Evolutionary conservation across 2,329 filamentous ascomycete genomes (phyloP), one percentile per base, ranked within the genome.

Genomic region (Pseudogymnoascus sp.): DNA sequence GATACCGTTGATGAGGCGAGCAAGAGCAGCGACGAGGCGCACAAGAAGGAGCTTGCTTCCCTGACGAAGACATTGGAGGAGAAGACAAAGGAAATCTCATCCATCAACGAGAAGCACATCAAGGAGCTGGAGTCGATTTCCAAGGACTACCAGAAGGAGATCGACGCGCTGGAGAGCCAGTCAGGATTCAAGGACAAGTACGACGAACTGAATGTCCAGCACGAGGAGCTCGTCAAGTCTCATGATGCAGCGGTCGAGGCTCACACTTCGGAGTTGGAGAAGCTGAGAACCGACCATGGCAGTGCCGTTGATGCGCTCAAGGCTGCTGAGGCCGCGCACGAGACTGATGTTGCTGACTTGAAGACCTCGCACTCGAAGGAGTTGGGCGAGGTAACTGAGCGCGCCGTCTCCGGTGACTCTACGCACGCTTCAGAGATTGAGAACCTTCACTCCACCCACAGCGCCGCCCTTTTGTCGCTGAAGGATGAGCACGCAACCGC

Each of bases 111-210:
- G 60, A 80, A 82, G 37, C 83, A 88, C 69, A 79, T 83, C 65
- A 79, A 82, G 67, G 82, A 84, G 70, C 78, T 88, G 67, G 78
- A 82, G 72, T 80, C 79, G 65, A 73, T 88, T 62, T 84, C 84
- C 1, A 77, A 82, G 66, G 84, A 87, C 67, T 86, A 86, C 67
- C 82, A 87, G 71, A 78, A 81, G n/a, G 84, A 88, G 72, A 87
- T 88, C 62, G 84, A 87, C 69, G 82, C 81, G 63, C 79, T 87
- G 14, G 81, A 82, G 63, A 84, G 84, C 22, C 84, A 88, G 66
- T 84, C 85, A 12, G 83, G 83, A 71, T 85, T 86, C 74, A 86
- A 85, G 75, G 81, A 82, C 67, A 84, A 86, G 73, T 87, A 83
- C 65, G 80, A 85, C 64, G 82, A 84, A 38, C 78, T 88, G 5